Percentiles rank a stretch among this genome's conserved stretches.
phyloP scores from a whole-genome alignment of 192 early-diverging fungal genomes.

The Rhizophlyctis rosea region DNA sequence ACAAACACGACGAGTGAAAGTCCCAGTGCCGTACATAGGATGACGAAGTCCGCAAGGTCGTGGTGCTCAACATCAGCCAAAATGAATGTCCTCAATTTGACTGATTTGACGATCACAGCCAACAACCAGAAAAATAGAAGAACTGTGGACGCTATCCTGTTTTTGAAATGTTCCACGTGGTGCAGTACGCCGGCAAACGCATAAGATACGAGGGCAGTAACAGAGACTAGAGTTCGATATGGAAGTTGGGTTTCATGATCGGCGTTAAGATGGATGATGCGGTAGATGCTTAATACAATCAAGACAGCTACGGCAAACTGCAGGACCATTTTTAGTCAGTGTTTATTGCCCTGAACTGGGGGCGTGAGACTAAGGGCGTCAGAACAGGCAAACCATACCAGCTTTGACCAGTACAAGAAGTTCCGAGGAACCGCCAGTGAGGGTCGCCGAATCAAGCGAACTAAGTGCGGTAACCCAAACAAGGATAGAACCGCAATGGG shows the following conservation, averaged over 20 bases:
- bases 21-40: slow-evolving; percentile 14
- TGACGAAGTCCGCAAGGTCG: slow-evolving; percentile 14
- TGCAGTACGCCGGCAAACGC: slow-evolving; percentile 41
- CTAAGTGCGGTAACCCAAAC: slow-evolving; percentile 39
- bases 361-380: not conserved
- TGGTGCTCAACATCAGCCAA: slow-evolving; percentile 12
- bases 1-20: slow-evolving; percentile 30
- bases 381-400: slow-evolving; percentile 7
- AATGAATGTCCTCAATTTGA: slow-evolving; percentile 19
- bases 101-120: slow-evolving; percentile 6
- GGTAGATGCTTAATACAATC: slow-evolving; percentile 1
- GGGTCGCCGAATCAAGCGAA: slow-evolving; percentile 23
- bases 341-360: not conserved
- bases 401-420: slow-evolving; percentile 23
- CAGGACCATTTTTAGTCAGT: too few species aligned
- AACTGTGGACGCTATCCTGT: slow-evolving; percentile 40
- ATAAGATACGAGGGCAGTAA: slow-evolving; percentile 10
- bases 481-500: slow-evolving; percentile 35
- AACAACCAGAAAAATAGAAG: slow-evolving; percentile 59
- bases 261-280: not conserved
- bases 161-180: slow-evolving; percentile 46
- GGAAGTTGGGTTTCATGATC: not conserved
- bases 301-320: not conserved
- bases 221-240: not conserved
- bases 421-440: slow-evolving; percentile 11